Conservation (phyloP, 768 basidiomycete species). For the Pleurotus sapidus region DNA sequence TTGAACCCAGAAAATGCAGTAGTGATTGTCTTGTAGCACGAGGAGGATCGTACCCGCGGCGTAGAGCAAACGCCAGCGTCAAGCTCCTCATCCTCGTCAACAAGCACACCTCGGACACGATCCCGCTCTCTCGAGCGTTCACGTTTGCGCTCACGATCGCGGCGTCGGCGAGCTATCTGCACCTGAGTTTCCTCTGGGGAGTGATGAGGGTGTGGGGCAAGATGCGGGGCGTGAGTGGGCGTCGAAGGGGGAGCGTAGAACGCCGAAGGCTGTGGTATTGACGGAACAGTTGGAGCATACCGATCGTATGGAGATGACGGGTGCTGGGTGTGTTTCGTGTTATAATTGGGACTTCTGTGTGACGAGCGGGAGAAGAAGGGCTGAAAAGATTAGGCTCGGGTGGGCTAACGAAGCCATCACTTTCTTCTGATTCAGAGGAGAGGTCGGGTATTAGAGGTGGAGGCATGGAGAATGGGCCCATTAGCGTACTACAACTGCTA, state of each 20-base stretch:
- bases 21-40: neutral
- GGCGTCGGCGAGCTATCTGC: slow-evolving; percentile 6
- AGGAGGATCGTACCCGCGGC: neutral
- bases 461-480: slow-evolving; percentile 24
- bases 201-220: neutral
- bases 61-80: slow-evolving; percentile 3
- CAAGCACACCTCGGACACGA: slow-evolving; percentile 6
- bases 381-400: slow-evolving; percentile 17
- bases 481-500: slow-evolving; percentile 9
- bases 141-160: slow-evolving; percentile 6
- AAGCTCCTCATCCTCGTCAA: neutral
- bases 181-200: slow-evolving; percentile 4
- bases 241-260: neutral
- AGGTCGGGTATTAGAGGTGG: slow-evolving; percentile 61
- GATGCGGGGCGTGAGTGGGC: slow-evolving; percentile 1
- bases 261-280: slow-evolving; percentile 1
- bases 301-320: neutral
- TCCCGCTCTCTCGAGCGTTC: slow-evolving; percentile 9
- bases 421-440: slow-evolving; percentile 64
- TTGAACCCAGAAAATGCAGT: slow-evolving; percentile 4
- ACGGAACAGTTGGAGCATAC: neutral
- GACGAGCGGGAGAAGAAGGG: slow-evolving; percentile 2
- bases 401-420: slow-evolving; percentile 46
- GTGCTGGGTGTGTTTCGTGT: neutral
- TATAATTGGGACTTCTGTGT: neutral